Conservation (phyloP, 2,329 filamentous ascomycete species). For the Balansia obtecta region DNA sequence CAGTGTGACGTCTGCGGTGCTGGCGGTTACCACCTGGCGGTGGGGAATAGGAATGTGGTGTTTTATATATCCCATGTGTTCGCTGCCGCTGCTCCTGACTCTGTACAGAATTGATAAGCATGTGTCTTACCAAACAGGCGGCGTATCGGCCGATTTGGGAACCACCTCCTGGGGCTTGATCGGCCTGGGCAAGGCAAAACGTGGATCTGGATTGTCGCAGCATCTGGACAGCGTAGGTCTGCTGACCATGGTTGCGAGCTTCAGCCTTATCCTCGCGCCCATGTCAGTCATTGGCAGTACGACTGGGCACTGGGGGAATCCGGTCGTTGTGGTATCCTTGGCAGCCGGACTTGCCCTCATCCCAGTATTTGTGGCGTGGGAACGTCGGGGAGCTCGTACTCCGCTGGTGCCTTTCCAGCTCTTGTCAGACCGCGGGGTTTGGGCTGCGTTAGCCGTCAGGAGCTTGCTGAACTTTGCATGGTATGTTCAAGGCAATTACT, state of each 20-base stretch:
- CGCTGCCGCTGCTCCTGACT: constrained; percentile 38
- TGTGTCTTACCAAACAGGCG: not conserved
- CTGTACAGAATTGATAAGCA: constrained; percentile 22
- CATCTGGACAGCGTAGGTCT: constrained; percentile 41
- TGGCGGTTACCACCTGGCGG: constrained; percentile 39
- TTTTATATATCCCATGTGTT: constrained; percentile 45
- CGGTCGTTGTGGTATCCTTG: constrained; percentile 37
- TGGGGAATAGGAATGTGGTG: constrained; percentile 55
- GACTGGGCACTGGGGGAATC: constrained; percentile 33
- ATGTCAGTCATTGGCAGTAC: constrained; percentile 42
- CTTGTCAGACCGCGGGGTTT: constrained; percentile 46
- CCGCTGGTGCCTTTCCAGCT: constrained; percentile 47
- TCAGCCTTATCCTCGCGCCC: constrained; percentile 35
- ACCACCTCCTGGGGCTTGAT: not conserved
- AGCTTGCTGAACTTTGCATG: constrained; percentile 35
- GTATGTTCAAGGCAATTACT: constrained; percentile 36
- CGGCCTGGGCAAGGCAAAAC: constrained; percentile 18
- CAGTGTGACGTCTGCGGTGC: constrained; percentile 37
- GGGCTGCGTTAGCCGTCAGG: constrained; percentile 45
- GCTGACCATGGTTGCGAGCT: constrained; percentile 30
- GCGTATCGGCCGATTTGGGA: not conserved
- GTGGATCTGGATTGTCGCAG: constrained; percentile 42
- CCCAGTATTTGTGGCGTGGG: constrained; percentile 40
- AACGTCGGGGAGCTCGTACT: constrained; percentile 30
- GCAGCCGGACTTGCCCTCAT: constrained; percentile 36